These are phyloP conservation scores for Penicillium dipodomyicola DNA, from an alignment of 495 filamentous ascomycete species.

Conservation along the genomic window DNA sequence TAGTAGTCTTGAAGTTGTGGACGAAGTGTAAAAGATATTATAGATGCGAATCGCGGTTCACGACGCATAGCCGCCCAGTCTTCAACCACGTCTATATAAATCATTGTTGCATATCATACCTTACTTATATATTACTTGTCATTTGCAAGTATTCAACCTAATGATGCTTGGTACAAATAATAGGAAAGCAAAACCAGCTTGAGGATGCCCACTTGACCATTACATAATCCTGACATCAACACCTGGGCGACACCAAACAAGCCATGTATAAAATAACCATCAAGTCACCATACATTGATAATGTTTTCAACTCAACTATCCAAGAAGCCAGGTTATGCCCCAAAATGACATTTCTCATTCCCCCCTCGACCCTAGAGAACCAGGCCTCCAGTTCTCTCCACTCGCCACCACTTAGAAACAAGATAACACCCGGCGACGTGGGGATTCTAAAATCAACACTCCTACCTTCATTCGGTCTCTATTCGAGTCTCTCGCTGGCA, in stretches of 20 bases:
- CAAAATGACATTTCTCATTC: constrained; percentile 4
- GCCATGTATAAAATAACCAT: neutral
- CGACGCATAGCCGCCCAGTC: no score
- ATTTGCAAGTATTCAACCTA: no score
- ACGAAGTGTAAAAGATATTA: no score
- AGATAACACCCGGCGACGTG: constrained; percentile 20
- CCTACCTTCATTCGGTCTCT: constrained; percentile 47
- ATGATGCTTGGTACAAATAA: no score
- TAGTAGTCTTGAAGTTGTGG: no score
- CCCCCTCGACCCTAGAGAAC: constrained; percentile 7
- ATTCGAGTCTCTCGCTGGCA: constrained; percentile 44
- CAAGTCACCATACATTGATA: neutral
- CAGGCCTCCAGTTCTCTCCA: constrained; percentile 5
- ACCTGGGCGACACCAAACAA: neutral
- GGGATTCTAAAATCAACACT: constrained; percentile 53
- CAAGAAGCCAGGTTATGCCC: neutral
- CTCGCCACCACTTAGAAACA: constrained; percentile 2
- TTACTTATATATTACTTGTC: no score
- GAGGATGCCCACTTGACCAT: neutral
- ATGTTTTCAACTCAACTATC: neutral
- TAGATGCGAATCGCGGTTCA: no score
- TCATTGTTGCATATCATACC: no score
- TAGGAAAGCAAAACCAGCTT: no score
- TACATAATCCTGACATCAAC: constrained; percentile 27
- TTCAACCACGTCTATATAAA: no score